phyloP scores from a whole-genome alignment of 176 grass and related monocot genomes.

The Eleusine coracana region DNA sequence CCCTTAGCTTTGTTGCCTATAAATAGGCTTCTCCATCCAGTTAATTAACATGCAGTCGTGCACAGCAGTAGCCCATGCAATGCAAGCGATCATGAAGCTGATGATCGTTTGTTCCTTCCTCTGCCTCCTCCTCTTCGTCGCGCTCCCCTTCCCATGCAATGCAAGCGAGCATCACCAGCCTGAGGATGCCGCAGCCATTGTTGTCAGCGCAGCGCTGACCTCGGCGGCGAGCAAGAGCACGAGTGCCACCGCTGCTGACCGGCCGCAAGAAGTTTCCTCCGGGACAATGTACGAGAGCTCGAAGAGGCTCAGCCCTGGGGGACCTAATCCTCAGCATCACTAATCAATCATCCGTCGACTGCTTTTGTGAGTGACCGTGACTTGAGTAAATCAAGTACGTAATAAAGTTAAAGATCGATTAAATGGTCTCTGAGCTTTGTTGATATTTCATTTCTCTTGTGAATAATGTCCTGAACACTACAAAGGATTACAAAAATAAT shows the following conservation, averaged over 20 bases:
- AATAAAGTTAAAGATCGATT: neutral
- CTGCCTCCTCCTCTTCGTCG: neutral
- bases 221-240: neutral
- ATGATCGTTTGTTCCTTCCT: slow-evolving; percentile 21
- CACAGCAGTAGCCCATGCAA: no score
- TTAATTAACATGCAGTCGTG: no score
- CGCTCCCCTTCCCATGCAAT: neutral
- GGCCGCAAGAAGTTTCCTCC: neutral
- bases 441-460: neutral
- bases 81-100: slow-evolving; percentile 27
- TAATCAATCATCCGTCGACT: neutral
- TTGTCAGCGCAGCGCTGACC: no score
- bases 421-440: neutral
- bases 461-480: no score
- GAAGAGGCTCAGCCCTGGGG: slow-evolving; percentile 69
- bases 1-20: neutral
- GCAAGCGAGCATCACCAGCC: neutral
- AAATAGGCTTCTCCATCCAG: neutral
- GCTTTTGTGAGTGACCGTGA: neutral
- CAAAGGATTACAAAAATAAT: no score
- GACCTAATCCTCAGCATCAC: slow-evolving; percentile 86
- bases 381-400: neutral
- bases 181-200: neutral
- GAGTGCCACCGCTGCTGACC: neutral
- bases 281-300: slow-evolving; percentile 32